Evolutionary conservation across 1,284 basidiomycete species (phyloP).

Genomic region (Tilletia horrida): DNA sequence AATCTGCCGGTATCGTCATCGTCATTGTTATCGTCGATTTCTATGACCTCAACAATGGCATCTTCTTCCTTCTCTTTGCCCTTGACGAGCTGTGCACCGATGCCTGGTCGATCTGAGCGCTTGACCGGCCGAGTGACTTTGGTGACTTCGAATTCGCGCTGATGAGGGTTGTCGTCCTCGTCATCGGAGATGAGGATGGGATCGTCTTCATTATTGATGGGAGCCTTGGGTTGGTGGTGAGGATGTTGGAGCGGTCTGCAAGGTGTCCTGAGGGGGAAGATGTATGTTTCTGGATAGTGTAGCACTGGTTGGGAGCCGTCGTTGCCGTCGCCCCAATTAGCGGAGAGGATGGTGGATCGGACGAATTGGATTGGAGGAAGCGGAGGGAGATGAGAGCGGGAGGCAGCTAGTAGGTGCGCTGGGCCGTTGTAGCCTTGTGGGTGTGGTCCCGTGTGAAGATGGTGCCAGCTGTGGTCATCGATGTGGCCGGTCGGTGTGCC

Average conservation of each 20-base stretch:
- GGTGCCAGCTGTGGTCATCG: too few species aligned
- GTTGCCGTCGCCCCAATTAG: constrained; percentile 1
- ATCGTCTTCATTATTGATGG: not conserved
- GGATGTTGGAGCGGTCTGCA: not conserved
- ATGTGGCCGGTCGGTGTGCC: too few species aligned
- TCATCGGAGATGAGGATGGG: constrained; percentile 18
- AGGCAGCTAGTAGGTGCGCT: not conserved
- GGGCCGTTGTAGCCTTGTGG: not conserved
- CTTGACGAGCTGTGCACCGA: not conserved
- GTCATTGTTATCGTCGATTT: constrained; percentile 9
- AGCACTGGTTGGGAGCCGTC: not conserved
- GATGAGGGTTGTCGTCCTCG: not conserved
- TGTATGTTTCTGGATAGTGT: not conserved
- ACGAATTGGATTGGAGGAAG: not conserved
- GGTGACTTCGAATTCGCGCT: not conserved
- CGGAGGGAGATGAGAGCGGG: not conserved
- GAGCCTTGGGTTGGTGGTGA: not conserved
- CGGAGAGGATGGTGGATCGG: not conserved
- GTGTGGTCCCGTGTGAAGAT: not conserved
- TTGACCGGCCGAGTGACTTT: not conserved
- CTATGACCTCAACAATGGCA: not conserved
- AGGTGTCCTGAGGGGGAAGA: not conserved
- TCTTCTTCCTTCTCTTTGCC: not conserved
- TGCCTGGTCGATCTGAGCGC: not conserved
- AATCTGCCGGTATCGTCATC: not conserved